Evolutionary conservation across 2,329 filamentous ascomycete species (phyloP).

Genomic region (Sporothrix dimorphospora): DNA sequence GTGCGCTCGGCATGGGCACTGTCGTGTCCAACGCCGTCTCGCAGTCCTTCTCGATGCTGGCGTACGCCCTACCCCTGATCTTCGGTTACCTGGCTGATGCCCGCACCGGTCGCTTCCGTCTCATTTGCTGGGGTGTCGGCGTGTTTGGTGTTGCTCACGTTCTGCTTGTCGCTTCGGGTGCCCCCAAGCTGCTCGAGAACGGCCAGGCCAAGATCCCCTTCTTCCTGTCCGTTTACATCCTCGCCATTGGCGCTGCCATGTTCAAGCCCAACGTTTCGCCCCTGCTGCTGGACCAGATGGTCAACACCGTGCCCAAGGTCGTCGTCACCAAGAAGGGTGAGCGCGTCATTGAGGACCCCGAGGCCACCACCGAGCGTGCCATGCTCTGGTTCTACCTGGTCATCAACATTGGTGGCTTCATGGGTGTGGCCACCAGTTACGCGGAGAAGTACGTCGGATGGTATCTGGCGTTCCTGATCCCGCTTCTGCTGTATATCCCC

Average conservation of each 20-base stretch:
- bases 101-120: slow-evolving; percentile 69
- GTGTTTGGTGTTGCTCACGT: slow-evolving; percentile 69
- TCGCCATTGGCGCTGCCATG: slow-evolving; percentile 70
- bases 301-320: slow-evolving; percentile 60
- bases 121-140: slow-evolving; percentile 70
- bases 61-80: slow-evolving; percentile 60
- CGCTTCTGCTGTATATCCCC: slow-evolving; percentile 50
- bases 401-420: slow-evolving; percentile 70
- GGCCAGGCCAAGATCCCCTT: slow-evolving; percentile 55
- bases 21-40: slow-evolving; percentile 55
- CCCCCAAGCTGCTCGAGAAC: slow-evolving; percentile 48
- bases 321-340: slow-evolving; percentile 58
- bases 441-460: slow-evolving; percentile 71
- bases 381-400: slow-evolving; percentile 68
- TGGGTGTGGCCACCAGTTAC: slow-evolving; percentile 69
- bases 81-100: slow-evolving; percentile 66
- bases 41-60: slow-evolving; percentile 60
- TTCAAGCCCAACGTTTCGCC: slow-evolving; percentile 82
- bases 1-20: slow-evolving; percentile 62
- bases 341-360: slow-evolving; percentile 71
- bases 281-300: slow-evolving; percentile 71
- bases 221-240: slow-evolving; percentile 61
- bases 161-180: slow-evolving; percentile 66
- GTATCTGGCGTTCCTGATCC: slow-evolving; percentile 70
- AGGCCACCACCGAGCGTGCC: slow-evolving; percentile 68